Base-by-base conservation (phyloP, 257 asterid species). In the Solanum gracilifrons region DNA sequence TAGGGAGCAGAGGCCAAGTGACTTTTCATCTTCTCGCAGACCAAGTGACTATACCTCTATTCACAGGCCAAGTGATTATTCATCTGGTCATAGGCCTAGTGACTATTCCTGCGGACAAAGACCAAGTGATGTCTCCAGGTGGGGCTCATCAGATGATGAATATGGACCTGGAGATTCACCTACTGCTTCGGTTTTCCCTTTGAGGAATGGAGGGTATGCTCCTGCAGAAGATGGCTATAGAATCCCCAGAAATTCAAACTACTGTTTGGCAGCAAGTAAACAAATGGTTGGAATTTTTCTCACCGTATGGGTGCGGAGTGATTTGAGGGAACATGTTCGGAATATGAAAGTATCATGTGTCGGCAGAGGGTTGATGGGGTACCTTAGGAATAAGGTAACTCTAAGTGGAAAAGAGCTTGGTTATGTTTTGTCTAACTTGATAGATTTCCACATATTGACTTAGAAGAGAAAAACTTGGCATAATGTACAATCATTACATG, bases 121-220 rank as follows among this genome's bases (percentile, higher is more conserved):
- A 92, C 92, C 98, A 10, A 97, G 98, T 86, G 99, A 97, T 89
- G 94, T 94, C 89, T 89, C 92, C 89, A 94, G 97, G 94, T 95
- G 93, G 88, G 90, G 91, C 68, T 91, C 82, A 23, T 90, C 92
- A n/a, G 92, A 92, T 83, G 98, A 96, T 48, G 98, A 95, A 88
- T 91, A 92, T 55, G 96, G 88, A 64, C 90, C 90, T 41, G 90
- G 62, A 5, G 95, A 93, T 51, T 95, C 95, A 4, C 97, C 95
- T 62, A 85, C 93, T 8, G 73, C 90, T 1, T 83, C 88, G 37
- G 86, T 88, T 83, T 95, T 96, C 1, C 94, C 98, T 21, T 76
- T 83, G 77, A 88, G 92, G 9, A 91, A 87, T 72, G 89, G 85
- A 29, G 91, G 91, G 74, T 90, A 88, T 87, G 87, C 71, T 16